Percentiles rank a stretch among this genome's conserved stretches.
Evolutionary conservation across 805 yeast species (phyloP).

Genomic region (Sugiyamaella marilandica): DNA sequence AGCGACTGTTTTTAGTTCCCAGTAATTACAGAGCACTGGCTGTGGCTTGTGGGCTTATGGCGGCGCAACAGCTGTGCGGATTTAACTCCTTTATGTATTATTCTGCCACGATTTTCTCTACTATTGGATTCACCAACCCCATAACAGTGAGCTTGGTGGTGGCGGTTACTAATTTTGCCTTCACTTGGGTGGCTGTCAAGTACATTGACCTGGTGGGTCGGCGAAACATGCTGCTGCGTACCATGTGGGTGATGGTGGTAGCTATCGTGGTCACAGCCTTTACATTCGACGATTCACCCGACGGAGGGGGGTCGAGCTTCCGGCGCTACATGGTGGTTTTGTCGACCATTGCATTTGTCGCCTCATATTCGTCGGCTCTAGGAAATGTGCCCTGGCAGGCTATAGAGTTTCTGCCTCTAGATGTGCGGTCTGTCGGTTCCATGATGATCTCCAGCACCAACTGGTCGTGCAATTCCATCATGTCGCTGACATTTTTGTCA

Average conservation of each 20-base stretch:
- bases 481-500: conserved; percentile 86
- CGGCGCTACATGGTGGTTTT: conserved; percentile 83
- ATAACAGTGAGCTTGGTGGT: conserved; percentile 83
- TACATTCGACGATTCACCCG: conserved; percentile 51
- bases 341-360: conserved; percentile 82
- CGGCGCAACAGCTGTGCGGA: conserved; percentile 94
- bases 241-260: conserved; percentile 77
- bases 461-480: conserved; percentile 90
- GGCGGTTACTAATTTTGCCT: conserved; percentile 89
- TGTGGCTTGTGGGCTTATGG: conserved; percentile 90
- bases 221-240: conserved; percentile 68
- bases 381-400: conserved; percentile 99
- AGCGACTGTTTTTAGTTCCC: conserved; percentile 30
- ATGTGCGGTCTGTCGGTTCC: conserved; percentile 87
- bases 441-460: conserved; percentile 87
- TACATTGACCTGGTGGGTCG: conserved; percentile 87
- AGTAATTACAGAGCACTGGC: conserved; percentile 60
- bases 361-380: conserved; percentile 86
- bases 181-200: conserved; percentile 79
- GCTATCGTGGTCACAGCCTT: conserved; percentile 77
- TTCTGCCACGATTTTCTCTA: conserved; percentile 84
- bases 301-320: conserved; percentile 40
- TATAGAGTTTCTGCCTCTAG: conserved; percentile 88
- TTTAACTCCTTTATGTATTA: conserved; percentile 96
- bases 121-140: conserved; percentile 81